A percentile compares a stretch with the other conserved stretches of the same genome.
Evolutionary conservation across 306 rosid genomes (phyloP).

Genomic region (Quercus agrifolia): DNA sequence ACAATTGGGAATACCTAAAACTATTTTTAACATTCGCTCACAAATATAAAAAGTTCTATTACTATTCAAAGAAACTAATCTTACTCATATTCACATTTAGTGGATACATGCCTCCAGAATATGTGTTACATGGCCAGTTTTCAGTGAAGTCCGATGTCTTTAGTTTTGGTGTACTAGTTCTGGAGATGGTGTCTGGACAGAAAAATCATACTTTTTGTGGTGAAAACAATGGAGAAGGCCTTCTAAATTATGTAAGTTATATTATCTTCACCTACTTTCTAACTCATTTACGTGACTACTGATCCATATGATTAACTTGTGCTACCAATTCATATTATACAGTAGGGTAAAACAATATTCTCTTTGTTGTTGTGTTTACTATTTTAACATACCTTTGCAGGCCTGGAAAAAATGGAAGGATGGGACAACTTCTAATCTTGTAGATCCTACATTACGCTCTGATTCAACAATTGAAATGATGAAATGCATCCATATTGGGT

Average conservation of each 20-base stretch:
- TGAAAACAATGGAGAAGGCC: neutral
- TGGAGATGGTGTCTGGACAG: too few relatives aligned
- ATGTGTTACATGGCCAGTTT: too few relatives aligned
- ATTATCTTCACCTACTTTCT: neutral
- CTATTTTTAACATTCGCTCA: too few relatives aligned
- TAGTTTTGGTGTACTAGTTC: too few relatives aligned
- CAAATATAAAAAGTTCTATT: too few relatives aligned
- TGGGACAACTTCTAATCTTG: neutral
- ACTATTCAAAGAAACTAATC: too few relatives aligned
- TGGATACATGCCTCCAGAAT: conserved; percentile 27
- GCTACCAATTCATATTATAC: neutral
- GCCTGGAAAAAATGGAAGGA: conserved; percentile 8
- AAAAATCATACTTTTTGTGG: neutral
- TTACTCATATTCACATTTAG: neutral
- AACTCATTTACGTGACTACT: too few relatives aligned
- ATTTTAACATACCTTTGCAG: neutral
- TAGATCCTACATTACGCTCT: neutral
- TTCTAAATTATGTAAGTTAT: conserved; percentile 8
- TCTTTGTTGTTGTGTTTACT: neutral
- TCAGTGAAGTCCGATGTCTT: too few relatives aligned
- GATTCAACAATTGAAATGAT: neutral
- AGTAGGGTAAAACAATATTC: neutral
- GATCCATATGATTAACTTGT: too few relatives aligned
- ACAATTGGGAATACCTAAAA: too few relatives aligned
- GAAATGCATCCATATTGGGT: conserved; percentile 30